Percentiles rank a stretch among this genome's conserved stretches.
phyloP scores from a whole-genome alignment of 1,139 yeast species.

The Lodderomyces beijingensis region DNA sequence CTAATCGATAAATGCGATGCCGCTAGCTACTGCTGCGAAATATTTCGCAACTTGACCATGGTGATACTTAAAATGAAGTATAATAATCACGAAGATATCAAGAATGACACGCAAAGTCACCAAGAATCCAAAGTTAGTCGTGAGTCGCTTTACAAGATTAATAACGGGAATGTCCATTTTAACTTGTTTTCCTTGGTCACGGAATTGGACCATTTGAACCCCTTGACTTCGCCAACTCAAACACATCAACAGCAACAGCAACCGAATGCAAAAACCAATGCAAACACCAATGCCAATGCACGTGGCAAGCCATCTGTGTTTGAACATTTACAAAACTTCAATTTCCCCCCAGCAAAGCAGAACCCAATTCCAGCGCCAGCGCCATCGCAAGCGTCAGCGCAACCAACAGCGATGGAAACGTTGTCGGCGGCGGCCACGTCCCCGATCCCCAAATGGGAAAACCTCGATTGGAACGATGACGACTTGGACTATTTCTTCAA shows the following conservation, averaged over 20 bases:
- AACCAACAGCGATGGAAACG: conserved; percentile 1
- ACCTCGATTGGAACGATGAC: conserved; percentile 11
- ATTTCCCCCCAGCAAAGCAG: no score
- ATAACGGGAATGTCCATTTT: conserved; percentile 30
- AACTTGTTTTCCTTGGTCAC: conserved; percentile 31
- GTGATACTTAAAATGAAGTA: conserved; percentile 67
- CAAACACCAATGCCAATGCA: not conserved
- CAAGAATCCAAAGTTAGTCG: conserved; percentile 7
- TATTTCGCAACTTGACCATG: conserved; percentile 66
- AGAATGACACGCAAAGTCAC: no score
- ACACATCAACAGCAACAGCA: not conserved
- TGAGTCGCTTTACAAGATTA: conserved; percentile 16
- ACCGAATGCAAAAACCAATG: not conserved
- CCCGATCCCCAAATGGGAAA: conserved; percentile 1
- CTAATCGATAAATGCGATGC: conserved; percentile 74
- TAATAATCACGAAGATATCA: conserved; percentile 1
- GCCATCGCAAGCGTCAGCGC: not conserved
- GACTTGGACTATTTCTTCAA: conserved; percentile 43
- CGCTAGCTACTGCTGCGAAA: conserved; percentile 66
- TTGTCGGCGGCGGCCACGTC: not conserved
- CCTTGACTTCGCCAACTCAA: conserved; percentile 2
- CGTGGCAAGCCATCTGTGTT: not conserved
- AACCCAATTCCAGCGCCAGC: no score
- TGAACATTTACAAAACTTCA: not conserved
- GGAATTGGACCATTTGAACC: conserved; percentile 11